A percentile compares a stretch with the other conserved stretches of the same genome.
Evolutionary conservation across 73 alveolate genomes (phyloP).

Genomic region (Uronychia binucleata): DNA sequence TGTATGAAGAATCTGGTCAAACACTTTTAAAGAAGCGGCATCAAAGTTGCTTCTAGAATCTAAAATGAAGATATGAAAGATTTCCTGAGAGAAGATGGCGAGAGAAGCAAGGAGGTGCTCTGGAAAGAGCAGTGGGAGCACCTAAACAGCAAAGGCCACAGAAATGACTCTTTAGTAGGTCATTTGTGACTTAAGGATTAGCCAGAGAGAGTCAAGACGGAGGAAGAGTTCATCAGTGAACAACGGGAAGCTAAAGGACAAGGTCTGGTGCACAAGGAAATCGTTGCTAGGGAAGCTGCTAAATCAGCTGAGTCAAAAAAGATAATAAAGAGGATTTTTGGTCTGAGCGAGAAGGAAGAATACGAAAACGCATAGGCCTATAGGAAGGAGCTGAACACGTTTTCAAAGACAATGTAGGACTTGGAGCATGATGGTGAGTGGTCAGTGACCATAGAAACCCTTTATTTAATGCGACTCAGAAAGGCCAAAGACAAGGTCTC

Average conservation of each 20-base stretch:
- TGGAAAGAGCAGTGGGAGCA: too few species aligned
- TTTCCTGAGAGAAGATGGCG: too few species aligned
- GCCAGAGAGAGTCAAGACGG: background rate
- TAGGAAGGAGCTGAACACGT: background rate
- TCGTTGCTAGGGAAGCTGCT: background rate
- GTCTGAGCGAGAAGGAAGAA: background rate
- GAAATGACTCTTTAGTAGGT: too few species aligned
- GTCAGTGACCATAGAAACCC: background rate
- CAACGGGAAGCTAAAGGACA: background rate
- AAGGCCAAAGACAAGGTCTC: background rate
- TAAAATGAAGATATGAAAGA: too few species aligned
- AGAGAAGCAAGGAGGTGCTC: too few species aligned
- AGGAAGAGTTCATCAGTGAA: background rate
- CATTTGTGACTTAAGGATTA: too few species aligned
- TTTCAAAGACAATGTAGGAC: background rate
- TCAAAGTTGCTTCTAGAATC: too few species aligned
- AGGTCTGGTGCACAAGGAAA: background rate
- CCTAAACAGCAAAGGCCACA: too few species aligned
- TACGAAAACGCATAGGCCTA: background rate
- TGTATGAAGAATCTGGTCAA: too few species aligned
- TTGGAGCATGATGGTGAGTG: background rate
- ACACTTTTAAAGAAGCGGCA: too few species aligned
- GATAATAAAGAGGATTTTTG: background rate
- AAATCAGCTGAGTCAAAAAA: background rate
- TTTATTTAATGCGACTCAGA: background rate